Conservation (phyloP, 495 filamentous ascomycete genomes). For the Neurospora sp. region DNA sequence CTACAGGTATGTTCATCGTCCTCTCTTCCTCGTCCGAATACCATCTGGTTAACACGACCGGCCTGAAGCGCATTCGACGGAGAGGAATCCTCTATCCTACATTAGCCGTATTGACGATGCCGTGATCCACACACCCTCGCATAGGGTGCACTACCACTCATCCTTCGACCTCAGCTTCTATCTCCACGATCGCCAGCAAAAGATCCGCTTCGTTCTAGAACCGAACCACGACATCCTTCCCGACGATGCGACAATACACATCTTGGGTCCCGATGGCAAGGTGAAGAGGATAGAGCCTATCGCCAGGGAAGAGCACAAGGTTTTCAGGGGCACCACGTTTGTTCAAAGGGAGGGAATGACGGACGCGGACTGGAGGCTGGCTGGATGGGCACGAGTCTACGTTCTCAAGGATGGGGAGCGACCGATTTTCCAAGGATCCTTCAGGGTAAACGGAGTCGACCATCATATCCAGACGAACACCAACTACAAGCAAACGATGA, state of each 20-base stretch:
- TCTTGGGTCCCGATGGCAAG: slow-evolving; percentile 59
- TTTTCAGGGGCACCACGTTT: slow-evolving; percentile 76
- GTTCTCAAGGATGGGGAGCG: slow-evolving; percentile 62
- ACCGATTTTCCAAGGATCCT: slow-evolving; percentile 87
- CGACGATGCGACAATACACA: slow-evolving; percentile 62
- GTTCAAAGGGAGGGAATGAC: slow-evolving; percentile 46
- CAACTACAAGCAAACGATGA: slow-evolving; percentile 65
- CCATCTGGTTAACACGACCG: slow-evolving; percentile 4
- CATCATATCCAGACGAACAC: slow-evolving; percentile 78
- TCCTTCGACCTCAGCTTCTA: slow-evolving; percentile 76
- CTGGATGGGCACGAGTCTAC: slow-evolving; percentile 78
- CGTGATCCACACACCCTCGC: slow-evolving; percentile 65
- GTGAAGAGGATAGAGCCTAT: slow-evolving; percentile 53
- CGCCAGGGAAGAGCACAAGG: slow-evolving; percentile 59
- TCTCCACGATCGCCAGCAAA: slow-evolving; percentile 54
- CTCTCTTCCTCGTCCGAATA: not conserved
- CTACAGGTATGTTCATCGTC: slow-evolving; percentile 17
- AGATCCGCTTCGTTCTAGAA: slow-evolving; percentile 70
- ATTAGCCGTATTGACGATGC: slow-evolving; percentile 65
- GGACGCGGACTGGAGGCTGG: slow-evolving; percentile 61
- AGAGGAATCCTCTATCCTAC: slow-evolving; percentile 65
- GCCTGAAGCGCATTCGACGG: slow-evolving; percentile 55
- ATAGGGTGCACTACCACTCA: slow-evolving; percentile 67
- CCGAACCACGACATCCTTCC: slow-evolving; percentile 87
- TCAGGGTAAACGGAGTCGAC: slow-evolving; percentile 66